A percentile compares a stretch with the other conserved stretches of the same genome.
These are phyloP conservation scores for Inonotus obliquus DNA, from an alignment of 1,284 basidiomycete genomes.

Conservation along the genomic window DNA sequence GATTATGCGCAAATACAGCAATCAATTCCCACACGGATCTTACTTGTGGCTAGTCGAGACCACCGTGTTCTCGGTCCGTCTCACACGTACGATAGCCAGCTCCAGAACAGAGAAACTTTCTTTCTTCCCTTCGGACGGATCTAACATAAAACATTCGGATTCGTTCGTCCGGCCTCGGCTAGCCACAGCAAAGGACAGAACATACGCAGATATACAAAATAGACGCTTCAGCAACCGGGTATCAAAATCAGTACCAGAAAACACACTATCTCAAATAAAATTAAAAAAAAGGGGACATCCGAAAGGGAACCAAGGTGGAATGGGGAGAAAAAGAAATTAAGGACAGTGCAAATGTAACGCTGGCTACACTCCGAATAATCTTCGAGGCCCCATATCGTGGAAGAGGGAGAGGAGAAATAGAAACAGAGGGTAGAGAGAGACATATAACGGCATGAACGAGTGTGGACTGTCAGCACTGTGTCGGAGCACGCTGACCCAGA, in stretches of 20 bases:
- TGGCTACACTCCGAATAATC: neutral
- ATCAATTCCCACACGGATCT: neutral
- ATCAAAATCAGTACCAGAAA: conserved; percentile 16
- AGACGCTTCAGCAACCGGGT: conserved; percentile 15
- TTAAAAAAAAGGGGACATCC: neutral
- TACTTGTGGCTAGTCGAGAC: neutral
- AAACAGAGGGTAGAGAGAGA: conserved; percentile 21
- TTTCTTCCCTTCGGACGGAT: neutral
- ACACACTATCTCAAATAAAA: conserved; percentile 5
- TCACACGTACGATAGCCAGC: too few relatives aligned
- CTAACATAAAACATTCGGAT: neutral
- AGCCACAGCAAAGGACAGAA: conserved; percentile 6
- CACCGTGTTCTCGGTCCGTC: neutral
- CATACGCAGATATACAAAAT: conserved; percentile 17
- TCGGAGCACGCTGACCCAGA: conserved; percentile 13
- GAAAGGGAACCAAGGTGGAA: neutral
- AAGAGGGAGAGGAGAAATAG: conserved; percentile 4
- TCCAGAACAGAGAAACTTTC: too few relatives aligned
- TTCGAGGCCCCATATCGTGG: neutral
- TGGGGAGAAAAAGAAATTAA: neutral
- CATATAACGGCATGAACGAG: conserved; percentile 24
- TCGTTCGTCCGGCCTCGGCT: too few relatives aligned
- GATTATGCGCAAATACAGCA: neutral
- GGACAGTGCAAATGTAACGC: conserved; percentile 2
- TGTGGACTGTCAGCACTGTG: conserved; percentile 5